Conservation (phyloP, 2,329 filamentous ascomycete species). For the Fusarium torulosum region DNA sequence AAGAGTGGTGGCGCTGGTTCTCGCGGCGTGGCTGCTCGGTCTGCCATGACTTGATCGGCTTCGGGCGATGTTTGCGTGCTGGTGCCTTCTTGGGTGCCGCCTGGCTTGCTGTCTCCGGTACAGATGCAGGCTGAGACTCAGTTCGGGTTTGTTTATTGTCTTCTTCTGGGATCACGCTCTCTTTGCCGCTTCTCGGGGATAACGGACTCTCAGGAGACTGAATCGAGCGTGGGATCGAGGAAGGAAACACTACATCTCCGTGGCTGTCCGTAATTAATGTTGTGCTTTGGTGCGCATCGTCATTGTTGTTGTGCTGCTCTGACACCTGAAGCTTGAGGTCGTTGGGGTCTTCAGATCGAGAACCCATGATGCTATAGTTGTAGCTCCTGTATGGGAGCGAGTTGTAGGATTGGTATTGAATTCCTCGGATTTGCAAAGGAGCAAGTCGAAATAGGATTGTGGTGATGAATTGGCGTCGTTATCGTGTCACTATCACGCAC, state of each 20-base stretch:
- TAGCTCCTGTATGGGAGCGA: slow-evolving; percentile 1
- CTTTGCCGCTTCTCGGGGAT: slow-evolving; percentile 20
- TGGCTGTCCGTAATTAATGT: slow-evolving; percentile 29
- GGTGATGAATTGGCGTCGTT: slow-evolving; percentile 5
- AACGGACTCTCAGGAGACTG: slow-evolving; percentile 32
- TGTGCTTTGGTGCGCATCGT: slow-evolving; percentile 8
- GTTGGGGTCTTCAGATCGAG: slow-evolving; percentile 16
- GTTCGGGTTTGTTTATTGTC: slow-evolving; percentile 5
- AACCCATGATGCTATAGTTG: slow-evolving; percentile 17
- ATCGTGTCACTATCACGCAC: slow-evolving; percentile 12
- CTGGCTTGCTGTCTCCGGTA: neutral
- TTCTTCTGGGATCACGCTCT: neutral
- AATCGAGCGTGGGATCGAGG: slow-evolving; percentile 24
- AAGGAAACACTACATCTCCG: slow-evolving; percentile 31
- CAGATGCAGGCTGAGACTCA: slow-evolving; percentile 12
- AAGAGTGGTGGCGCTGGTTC: slow-evolving; percentile 12
- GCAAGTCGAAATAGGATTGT: neutral
- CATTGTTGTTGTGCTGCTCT: slow-evolving; percentile 20
- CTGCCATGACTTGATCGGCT: slow-evolving; percentile 40
- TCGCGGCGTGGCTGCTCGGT: slow-evolving; percentile 36
- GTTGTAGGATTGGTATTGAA: neutral
- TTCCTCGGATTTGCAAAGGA: neutral
- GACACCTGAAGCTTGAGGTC: slow-evolving; percentile 27
- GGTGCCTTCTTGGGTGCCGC: slow-evolving; percentile 11
- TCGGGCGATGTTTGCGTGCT: slow-evolving; percentile 24